A percentile compares a stretch with the other conserved stretches of the same genome.
Conservation (phyloP, 352 stramenopile species). For the Phytophthora melonis region DNA sequence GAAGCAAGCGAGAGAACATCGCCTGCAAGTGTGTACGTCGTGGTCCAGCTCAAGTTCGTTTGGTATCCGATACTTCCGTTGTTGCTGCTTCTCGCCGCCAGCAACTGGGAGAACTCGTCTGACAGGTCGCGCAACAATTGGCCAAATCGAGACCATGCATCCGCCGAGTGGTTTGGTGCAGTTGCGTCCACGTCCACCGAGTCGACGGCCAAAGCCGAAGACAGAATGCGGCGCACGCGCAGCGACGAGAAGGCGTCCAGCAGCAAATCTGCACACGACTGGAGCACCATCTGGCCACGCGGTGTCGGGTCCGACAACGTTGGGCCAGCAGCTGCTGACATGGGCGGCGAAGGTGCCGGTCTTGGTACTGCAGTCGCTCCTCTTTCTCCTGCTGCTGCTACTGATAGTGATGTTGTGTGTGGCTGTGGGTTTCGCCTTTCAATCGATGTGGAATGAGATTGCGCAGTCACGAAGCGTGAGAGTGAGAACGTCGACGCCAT, state of each 20-base stretch:
- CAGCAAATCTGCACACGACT: constrained; percentile 7
- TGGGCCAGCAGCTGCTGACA: too few species aligned
- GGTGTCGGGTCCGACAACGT: neutral
- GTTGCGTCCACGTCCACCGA: neutral
- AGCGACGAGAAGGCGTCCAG: constrained; percentile 11
- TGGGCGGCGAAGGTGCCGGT: too few species aligned
- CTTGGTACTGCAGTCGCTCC: too few species aligned
- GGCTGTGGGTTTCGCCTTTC: neutral
- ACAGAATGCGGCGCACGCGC: constrained; percentile 6
- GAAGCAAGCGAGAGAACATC: constrained; percentile 15
- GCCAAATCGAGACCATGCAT: neutral
- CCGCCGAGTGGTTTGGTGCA: neutral
- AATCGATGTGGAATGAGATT: neutral
- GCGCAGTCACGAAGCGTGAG: neutral
- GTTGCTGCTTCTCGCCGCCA: constrained; percentile 1
- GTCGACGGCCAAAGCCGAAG: neutral
- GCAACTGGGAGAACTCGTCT: constrained; percentile 2
- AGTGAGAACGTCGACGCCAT: constrained; percentile 16
- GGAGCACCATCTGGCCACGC: constrained; percentile 14
- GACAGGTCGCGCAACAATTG: neutral
- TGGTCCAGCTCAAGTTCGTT: neutral
- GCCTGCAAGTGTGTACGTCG: constrained; percentile 1
- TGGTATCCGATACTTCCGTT: neutral
- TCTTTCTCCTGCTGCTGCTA: too few species aligned
- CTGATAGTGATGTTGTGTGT: too few species aligned